A percentile compares a stretch with the other conserved stretches of the same genome.
These are phyloP conservation scores for Alternaria arborescens DNA, from an alignment of 2,329 filamentous ascomycete species.

Conservation along the genomic window DNA sequence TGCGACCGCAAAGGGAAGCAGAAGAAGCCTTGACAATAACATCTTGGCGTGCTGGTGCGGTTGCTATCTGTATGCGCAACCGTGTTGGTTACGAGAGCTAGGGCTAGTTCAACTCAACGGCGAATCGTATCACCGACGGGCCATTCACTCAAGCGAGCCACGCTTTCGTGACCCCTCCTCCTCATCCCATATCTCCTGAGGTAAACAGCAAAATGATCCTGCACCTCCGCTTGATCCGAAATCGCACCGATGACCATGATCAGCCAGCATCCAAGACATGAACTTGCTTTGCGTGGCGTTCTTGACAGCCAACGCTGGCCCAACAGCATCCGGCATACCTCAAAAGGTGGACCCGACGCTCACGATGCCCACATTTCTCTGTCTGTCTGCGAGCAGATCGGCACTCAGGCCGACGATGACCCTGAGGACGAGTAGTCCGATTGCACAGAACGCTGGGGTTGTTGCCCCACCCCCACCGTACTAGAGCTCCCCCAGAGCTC, in stretches of 20 bases:
- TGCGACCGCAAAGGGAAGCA: conserved; percentile 51
- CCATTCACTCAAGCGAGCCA: conserved; percentile 15
- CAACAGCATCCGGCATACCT: conserved; percentile 32
- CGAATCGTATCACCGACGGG: conserved; percentile 25
- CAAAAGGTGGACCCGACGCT: conserved; percentile 42
- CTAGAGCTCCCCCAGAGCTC: conserved; percentile 38
- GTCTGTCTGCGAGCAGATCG: conserved; percentile 30
- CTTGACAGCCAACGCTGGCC: conserved; percentile 21
- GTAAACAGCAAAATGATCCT: conserved; percentile 6
- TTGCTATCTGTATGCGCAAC: conserved; percentile 11
- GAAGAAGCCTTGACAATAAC: conserved; percentile 46
- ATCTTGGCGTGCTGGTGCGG: conserved; percentile 37
- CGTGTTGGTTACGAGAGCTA: conserved; percentile 21
- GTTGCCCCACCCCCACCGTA: conserved; percentile 47
- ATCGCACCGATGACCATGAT: conserved; percentile 10
- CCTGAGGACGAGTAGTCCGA: conserved; percentile 22
- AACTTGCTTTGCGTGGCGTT: conserved; percentile 34
- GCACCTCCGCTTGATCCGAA: conserved; percentile 15
- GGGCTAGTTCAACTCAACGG: conserved; percentile 13
- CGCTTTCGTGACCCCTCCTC: not conserved
- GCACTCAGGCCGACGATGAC: conserved; percentile 26
- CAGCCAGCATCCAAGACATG: conserved; percentile 16
- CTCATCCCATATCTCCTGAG: conserved; percentile 2
- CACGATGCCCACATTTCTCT: conserved; percentile 43
- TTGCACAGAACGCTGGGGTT: conserved; percentile 31